Evolutionary conservation across 192 early-diverging fungal genomes (phyloP).

Genomic region (Gigaspora rosea): DNA sequence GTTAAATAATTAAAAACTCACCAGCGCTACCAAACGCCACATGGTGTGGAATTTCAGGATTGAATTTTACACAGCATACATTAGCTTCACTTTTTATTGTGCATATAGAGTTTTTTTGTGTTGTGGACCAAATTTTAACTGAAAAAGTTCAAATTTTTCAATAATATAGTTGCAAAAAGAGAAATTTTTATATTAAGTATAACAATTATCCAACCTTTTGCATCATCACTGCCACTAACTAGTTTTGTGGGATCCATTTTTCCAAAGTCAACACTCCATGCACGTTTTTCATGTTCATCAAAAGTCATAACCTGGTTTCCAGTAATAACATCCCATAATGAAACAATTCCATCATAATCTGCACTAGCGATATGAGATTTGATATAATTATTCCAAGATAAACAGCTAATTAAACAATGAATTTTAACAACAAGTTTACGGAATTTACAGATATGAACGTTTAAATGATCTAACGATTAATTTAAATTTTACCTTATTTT

Average conservation of each 20-base stretch:
- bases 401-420: constrained; percentile 59
- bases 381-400: constrained; percentile 88
- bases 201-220: constrained; percentile 62
- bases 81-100: constrained; percentile 87
- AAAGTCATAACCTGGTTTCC: constrained; percentile 64
- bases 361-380: constrained; percentile 84
- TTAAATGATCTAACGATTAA: constrained; percentile 12
- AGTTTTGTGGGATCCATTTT: constrained; percentile 73
- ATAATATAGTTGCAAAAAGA: neutral
- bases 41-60: constrained; percentile 71
- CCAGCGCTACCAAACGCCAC: constrained; percentile 89
- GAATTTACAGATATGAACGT: neutral
- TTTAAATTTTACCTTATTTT: constrained; percentile 78
- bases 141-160: neutral
- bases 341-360: constrained; percentile 91
- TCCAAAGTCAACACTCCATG: constrained; percentile 91
- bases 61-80: constrained; percentile 93
- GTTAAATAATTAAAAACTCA: constrained; percentile 31
- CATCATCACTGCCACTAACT: constrained; percentile 91
- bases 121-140: constrained; percentile 85
- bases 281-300: constrained; percentile 91
- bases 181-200: neutral
- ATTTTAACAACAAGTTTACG: neutral
- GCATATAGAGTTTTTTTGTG: constrained; percentile 65
- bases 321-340: constrained; percentile 82